These are phyloP conservation scores for Vaccinium corymbosum DNA, from an alignment of 148 eudicot species.

Conservation along the genomic window DNA sequence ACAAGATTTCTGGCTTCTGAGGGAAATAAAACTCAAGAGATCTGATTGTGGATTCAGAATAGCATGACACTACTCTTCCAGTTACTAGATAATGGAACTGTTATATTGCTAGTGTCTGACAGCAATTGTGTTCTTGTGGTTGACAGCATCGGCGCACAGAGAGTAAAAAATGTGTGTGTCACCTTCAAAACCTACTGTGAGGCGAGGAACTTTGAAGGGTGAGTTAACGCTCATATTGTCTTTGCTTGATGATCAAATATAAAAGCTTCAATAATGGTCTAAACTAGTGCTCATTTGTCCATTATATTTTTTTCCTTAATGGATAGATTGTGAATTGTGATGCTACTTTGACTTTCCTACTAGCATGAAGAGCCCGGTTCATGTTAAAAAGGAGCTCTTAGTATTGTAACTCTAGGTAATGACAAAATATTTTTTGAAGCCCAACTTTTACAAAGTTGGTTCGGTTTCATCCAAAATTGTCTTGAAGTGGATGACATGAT, in stretches of 20 bases:
- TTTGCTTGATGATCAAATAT: background rate
- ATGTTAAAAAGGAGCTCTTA: background rate
- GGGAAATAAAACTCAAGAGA: background rate
- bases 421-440: background rate
- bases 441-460: background rate
- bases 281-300: background rate
- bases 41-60: background rate
- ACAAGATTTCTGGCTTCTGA: background rate
- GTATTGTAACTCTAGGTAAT: background rate
- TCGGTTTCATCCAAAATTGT: background rate
- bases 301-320: background rate
- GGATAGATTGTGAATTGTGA: background rate
- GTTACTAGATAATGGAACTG: background rate
- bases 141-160: constrained; percentile 63
- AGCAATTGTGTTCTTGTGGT: background rate
- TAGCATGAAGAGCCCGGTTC: background rate
- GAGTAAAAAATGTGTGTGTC: constrained; percentile 47
- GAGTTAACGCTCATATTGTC: constrained; percentile 16
- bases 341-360: background rate
- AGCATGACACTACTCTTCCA: background rate
- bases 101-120: background rate
- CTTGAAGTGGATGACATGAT: background rate
- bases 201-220: constrained; percentile 59
- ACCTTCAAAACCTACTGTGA: constrained; percentile 50
- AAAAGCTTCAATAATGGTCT: background rate